Evolutionary conservation across 2,329 filamentous ascomycete genomes (phyloP).

Genomic region (Ophiostoma montium): DNA sequence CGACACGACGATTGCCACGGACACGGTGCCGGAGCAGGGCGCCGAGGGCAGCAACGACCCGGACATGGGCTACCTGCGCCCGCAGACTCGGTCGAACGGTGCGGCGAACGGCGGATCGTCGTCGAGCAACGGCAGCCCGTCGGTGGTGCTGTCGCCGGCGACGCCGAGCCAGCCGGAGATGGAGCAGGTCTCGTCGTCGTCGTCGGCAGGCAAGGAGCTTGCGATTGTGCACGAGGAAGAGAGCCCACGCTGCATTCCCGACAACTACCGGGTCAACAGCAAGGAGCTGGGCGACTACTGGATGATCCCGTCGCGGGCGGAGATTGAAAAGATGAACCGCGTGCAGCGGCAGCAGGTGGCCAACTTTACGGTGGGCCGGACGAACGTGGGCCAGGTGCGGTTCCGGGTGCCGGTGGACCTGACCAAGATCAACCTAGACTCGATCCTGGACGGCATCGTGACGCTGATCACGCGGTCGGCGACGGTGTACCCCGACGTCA

Average conservation of each 20-base stretch:
- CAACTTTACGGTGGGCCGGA: constrained; percentile 68
- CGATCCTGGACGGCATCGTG: constrained; percentile 66
- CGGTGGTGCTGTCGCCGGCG: not conserved
- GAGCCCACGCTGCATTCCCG: constrained; percentile 14
- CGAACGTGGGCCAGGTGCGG: constrained; percentile 64
- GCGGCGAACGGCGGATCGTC: no score
- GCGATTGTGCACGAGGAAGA: constrained; percentile 66
- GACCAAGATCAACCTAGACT: constrained; percentile 61
- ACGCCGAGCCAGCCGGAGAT: constrained; percentile 34
- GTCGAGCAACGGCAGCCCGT: constrained; percentile 22
- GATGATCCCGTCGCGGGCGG: constrained; percentile 63
- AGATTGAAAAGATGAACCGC: constrained; percentile 67
- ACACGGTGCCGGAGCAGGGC: constrained; percentile 17
- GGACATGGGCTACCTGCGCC: constrained; percentile 46
- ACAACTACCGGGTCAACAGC: constrained; percentile 20
- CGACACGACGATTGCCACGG: constrained; percentile 46
- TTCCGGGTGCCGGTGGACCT: constrained; percentile 79
- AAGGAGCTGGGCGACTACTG: constrained; percentile 56
- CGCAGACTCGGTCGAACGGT: constrained; percentile 28
- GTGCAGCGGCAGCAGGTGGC: constrained; percentile 61
- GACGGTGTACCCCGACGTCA: constrained; percentile 69
- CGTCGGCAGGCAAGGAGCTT: constrained; percentile 53
- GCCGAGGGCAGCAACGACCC: constrained; percentile 29
- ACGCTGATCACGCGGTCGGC: constrained; percentile 62
- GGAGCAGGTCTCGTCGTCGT: constrained; percentile 37